phyloP scores from a whole-genome alignment of 257 asterid genomes.

The Verbena officinalis region DNA sequence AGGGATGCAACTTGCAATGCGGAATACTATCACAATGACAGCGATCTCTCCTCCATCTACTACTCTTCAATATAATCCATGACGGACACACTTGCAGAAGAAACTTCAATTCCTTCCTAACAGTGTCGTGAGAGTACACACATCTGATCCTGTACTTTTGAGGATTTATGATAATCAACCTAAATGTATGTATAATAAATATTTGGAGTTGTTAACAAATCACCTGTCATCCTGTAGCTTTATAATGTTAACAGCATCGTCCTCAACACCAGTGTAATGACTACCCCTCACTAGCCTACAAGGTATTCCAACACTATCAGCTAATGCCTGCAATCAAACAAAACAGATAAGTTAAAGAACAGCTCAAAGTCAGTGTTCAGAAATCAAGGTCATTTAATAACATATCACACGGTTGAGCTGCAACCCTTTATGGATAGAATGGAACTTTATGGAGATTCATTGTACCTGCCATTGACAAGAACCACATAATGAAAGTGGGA shows the following conservation, averaged over 20 bases:
- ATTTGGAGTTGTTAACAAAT: slow-evolving; percentile 25
- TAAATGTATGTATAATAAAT: slow-evolving; percentile 13
- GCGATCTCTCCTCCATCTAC: background rate
- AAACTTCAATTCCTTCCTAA: slow-evolving; percentile 5
- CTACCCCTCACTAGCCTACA: slow-evolving; percentile 94
- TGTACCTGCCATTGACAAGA: slow-evolving; percentile 15
- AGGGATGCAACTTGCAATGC: background rate
- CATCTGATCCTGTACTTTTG: slow-evolving; percentile 13
- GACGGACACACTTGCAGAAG: slow-evolving; percentile 3
- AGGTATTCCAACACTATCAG: slow-evolving; percentile 91
- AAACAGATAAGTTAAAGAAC: slow-evolving; percentile 35
- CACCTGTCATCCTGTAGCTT: slow-evolving; percentile 89
- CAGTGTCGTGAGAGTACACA: background rate
- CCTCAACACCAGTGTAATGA: slow-evolving; percentile 93
- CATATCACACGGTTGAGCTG: slow-evolving; percentile 21
- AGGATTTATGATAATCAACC: slow-evolving; percentile 16
- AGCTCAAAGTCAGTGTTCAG: slow-evolving; percentile 21
- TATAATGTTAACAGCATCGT: slow-evolving; percentile 88
- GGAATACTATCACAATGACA: background rate
- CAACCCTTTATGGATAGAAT: slow-evolving; percentile 12
- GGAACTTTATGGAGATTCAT: background rate
- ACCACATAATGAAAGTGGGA: slow-evolving; percentile 8
- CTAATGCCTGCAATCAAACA: slow-evolving; percentile 72
- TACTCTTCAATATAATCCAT: slow-evolving; percentile 10
- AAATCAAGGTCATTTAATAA: slow-evolving; percentile 21